phyloP scores from a whole-genome alignment of 805 yeast genomes.

The Candida oleophila region DNA sequence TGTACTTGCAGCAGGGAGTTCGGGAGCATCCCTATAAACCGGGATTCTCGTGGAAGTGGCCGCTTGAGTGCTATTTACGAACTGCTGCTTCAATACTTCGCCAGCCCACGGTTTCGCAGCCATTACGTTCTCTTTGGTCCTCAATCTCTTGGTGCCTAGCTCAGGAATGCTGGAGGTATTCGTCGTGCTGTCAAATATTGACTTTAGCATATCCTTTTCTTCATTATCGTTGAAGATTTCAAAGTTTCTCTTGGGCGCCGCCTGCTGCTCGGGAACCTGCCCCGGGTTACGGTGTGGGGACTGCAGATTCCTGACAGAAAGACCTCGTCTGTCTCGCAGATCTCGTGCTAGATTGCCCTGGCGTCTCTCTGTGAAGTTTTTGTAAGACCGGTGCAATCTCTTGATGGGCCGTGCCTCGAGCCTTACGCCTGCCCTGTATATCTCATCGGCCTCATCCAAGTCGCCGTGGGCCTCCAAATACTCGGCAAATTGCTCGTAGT shows the following conservation, averaged over 20 bases:
- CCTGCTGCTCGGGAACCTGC: slow-evolving; percentile 10
- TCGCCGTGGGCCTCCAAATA: slow-evolving; percentile 53
- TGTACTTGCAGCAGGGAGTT: slow-evolving; percentile 6
- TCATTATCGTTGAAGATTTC: slow-evolving; percentile 31
- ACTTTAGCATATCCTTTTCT: slow-evolving; percentile 15
- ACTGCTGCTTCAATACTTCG: slow-evolving; percentile 50
- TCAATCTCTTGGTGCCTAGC: slow-evolving; percentile 46
- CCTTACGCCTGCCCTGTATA: slow-evolving; percentile 58
- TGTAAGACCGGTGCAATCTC: slow-evolving; percentile 33
- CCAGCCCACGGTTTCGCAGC: slow-evolving; percentile 64
- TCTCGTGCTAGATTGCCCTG: neutral
- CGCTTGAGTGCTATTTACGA: slow-evolving; percentile 9
- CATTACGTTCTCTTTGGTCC: slow-evolving; percentile 64
- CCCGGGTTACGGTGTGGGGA: slow-evolving; percentile 2
- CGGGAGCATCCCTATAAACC: slow-evolving; percentile 26
- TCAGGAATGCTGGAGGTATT: slow-evolving; percentile 39
- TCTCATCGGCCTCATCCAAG: slow-evolving; percentile 53
- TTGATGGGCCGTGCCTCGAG: slow-evolving; percentile 63
- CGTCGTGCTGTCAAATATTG: slow-evolving; percentile 19
- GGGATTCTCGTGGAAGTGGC: slow-evolving; percentile 26
- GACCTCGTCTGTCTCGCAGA: neutral
- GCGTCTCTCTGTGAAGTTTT: slow-evolving; percentile 44
- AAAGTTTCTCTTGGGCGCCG: slow-evolving; percentile 27
- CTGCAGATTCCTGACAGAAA: neutral
- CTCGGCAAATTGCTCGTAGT: slow-evolving; percentile 77